Evolutionary conservation across 108 stramenopile species (phyloP).

Genomic region (Nitzschia inconspicua): DNA sequence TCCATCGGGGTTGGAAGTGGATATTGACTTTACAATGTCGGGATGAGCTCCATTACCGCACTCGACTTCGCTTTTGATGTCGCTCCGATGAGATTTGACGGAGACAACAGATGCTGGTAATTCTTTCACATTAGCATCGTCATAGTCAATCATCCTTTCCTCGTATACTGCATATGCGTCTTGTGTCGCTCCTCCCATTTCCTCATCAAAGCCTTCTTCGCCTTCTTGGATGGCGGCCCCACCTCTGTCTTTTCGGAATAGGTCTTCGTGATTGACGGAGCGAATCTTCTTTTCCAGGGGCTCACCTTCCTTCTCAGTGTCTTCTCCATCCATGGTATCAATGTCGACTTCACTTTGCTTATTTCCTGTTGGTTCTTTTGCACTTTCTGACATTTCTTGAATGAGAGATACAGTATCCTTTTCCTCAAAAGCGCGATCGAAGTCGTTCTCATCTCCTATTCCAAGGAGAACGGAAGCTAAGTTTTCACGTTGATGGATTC

Average conservation of each 20-base stretch:
- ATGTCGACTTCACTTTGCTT: background rate
- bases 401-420: background rate
- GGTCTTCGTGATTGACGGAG: constrained; percentile 55
- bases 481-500: constrained; percentile 37
- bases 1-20: no score
- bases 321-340: constrained; percentile 10
- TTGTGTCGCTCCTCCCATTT: constrained; percentile 72
- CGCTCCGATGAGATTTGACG: no score
- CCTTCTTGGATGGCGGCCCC: constrained; percentile 48
- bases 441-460: background rate
- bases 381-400: background rate
- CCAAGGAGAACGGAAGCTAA: constrained; percentile 19
- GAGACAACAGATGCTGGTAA: no score
- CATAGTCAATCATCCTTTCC: background rate
- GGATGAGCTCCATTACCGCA: no score
- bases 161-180: constrained; percentile 24
- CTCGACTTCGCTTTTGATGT: no score
- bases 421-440: background rate
- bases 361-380: background rate
- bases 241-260: constrained; percentile 48
- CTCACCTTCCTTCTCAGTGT: constrained; percentile 6
- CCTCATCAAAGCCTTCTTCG: constrained; percentile 70
- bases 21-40: no score
- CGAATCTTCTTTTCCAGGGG: constrained; percentile 14
- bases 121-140: constrained; percentile 3